Conservation (phyloP, 305 asterid species). For the Rubia peregrina region DNA sequence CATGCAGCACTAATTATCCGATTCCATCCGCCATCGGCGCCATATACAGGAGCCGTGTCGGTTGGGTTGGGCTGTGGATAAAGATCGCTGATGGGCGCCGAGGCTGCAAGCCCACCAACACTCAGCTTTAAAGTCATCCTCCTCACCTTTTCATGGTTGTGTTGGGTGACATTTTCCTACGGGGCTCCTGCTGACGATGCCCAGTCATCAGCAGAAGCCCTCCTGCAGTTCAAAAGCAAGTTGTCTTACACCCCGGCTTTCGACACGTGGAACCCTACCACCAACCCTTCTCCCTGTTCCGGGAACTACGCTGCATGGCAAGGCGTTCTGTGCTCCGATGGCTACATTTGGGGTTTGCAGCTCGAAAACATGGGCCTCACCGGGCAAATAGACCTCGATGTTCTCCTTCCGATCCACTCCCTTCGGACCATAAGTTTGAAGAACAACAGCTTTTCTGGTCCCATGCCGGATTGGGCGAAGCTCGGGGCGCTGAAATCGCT, state of each 20-base stretch:
- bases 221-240: slow-evolving; percentile 44
- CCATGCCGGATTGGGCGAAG: slow-evolving; percentile 81
- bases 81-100: not conserved
- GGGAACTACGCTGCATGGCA: slow-evolving; percentile 44
- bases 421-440: slow-evolving; percentile 62
- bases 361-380: slow-evolving; percentile 60
- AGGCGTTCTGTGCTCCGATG: slow-evolving; percentile 59
- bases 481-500: slow-evolving; percentile 68
- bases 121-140: not conserved
- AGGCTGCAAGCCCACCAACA: slow-evolving; percentile 18
- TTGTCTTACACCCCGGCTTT: slow-evolving; percentile 38
- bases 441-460: slow-evolving; percentile 59
- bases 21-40: too few relatives aligned
- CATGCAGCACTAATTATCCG: too few relatives aligned
- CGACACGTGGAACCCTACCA: slow-evolving; percentile 47
- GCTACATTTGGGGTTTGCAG: slow-evolving; percentile 60
- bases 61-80: too few relatives aligned
- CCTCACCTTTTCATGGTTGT: not conserved
- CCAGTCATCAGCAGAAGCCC: slow-evolving; percentile 18
- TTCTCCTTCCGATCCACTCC: slow-evolving; percentile 36
- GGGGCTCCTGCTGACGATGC: slow-evolving; percentile 8
- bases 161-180: slow-evolving; percentile 7
- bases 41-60: too few relatives aligned
- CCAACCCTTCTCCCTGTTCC: slow-evolving; percentile 58
- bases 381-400: slow-evolving; percentile 54